Base-by-base conservation (phyloP, 352 stramenopile species). In the Pythium apleroticum region DNA sequence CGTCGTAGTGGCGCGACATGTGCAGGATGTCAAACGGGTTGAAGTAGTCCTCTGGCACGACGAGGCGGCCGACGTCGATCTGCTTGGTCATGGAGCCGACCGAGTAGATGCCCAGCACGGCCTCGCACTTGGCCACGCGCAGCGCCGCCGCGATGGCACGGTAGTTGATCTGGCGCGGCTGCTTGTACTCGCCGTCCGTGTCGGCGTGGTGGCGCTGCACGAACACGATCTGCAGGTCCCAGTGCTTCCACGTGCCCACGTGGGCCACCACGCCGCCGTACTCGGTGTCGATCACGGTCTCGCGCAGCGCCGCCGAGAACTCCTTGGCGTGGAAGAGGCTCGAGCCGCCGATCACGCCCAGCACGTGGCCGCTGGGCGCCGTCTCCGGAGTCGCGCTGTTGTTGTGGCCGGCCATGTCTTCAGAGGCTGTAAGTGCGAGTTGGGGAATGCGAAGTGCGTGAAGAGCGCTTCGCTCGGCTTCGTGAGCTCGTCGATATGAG, bases 1-100 rank as follows among this genome's bases (percentile, higher is more conserved):
- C 88, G 52, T 93, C 82, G 66, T 95, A 91, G 65, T 91, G 72
- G 35, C 73, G 76, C 27, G 84, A 95, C 65, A 96, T 68, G 72
- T 93, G 84, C 49, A 93, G 68, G 60, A 94, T 90, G 70, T 94
- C 76, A 56, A 93, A 95, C 20, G 88, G 88, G 56, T 90, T 96
- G 65, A 96, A 97, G 65, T 86, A 97, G 74, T 97, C 89, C 30
- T 97, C 81, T 0, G 87, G 88, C 57, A 97, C 80, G 22, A 95
- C 77, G 41, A 92, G 72, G 17, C 78, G 60, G 1, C 83, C 83
- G 43, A 90, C 74, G 20, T 50, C 50, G 27, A 91, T 81, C 35
- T 74, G 55, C 27, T 59, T 33, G 17, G 72, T 84, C 86, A 97
- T 93, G 57, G 89, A 97, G 9, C 89, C 89, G 24, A 97, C 89